A percentile compares a stretch with the other conserved stretches of the same genome.
phyloP scores from a whole-genome alignment of 768 basidiomycete species.

The Mycena crocata region DNA sequence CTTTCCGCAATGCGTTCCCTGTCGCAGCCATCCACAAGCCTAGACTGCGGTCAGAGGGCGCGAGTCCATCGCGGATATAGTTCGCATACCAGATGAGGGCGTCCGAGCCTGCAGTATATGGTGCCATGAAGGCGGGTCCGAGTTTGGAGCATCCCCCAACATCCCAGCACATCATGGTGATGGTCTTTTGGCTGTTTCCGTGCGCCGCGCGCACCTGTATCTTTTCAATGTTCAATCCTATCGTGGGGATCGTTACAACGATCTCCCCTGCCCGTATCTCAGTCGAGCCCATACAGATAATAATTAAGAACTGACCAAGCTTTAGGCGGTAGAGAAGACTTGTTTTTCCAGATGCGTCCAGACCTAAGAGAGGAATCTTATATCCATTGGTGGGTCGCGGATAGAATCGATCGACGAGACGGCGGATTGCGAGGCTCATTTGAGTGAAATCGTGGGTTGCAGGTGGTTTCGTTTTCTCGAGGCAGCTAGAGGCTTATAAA shows the following conservation, averaged over 20 bases:
- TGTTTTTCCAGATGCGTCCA: conserved; percentile 58
- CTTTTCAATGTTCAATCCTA: conserved; percentile 73
- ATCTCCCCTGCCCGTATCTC: conserved; percentile 42
- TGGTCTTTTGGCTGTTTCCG: conserved; percentile 46
- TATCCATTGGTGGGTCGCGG: conserved; percentile 26
- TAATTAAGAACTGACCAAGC: conserved; percentile 13
- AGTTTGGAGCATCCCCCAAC: conserved; percentile 42
- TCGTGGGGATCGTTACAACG: conserved; percentile 53
- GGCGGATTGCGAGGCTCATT: conserved; percentile 34
- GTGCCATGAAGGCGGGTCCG: conserved; percentile 38
- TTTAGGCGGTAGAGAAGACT: conserved; percentile 60
- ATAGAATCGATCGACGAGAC: conserved; percentile 46
- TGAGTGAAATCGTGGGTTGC: not conserved
- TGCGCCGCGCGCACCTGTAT: conserved; percentile 45
- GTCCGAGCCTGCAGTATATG: conserved; percentile 50
- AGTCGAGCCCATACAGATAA: too few species aligned
- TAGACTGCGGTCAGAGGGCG: not conserved
- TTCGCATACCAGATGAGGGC: conserved; percentile 68
- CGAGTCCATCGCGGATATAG: not conserved
- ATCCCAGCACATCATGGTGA: conserved; percentile 59
- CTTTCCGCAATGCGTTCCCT: conserved; percentile 62
- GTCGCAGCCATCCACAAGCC: conserved; percentile 61
- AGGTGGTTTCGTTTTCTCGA: too few species aligned
- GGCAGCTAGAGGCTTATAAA: not conserved
- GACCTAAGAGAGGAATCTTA: conserved; percentile 48